phyloP scores from a whole-genome alignment of 306 rosid species.

The Quercus bicolor region DNA sequence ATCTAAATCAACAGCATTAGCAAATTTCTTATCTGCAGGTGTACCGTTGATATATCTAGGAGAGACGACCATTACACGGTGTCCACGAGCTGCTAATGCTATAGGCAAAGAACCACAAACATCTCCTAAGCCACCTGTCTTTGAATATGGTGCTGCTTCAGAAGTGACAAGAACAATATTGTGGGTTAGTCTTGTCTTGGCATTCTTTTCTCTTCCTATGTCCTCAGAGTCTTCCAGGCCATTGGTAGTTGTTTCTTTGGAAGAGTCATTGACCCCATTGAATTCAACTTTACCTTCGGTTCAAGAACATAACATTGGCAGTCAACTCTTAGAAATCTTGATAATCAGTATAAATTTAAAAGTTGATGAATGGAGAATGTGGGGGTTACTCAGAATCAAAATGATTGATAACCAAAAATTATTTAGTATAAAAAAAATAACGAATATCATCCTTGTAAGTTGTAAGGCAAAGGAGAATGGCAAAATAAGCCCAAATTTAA shows the following conservation, averaged over 20 bases:
- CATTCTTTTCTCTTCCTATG: conserved; percentile 27
- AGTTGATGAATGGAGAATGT: conserved; percentile 9
- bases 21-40: conserved; percentile 47
- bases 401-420: too few species aligned
- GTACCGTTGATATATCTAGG: conserved; percentile 67
- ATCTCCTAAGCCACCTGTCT: conserved; percentile 91
- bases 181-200: conserved; percentile 26
- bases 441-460: background rate
- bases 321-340: conserved; percentile 8
- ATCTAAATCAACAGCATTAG: conserved; percentile 41
- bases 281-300: conserved; percentile 25
- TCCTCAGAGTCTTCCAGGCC: conserved; percentile 16
- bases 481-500: background rate
- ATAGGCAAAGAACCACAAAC: conserved; percentile 91
- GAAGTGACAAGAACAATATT: conserved; percentile 68
- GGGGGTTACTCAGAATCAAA: background rate
- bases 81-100: conserved; percentile 74
- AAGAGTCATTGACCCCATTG: conserved; percentile 5
- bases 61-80: conserved; percentile 87
- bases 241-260: conserved; percentile 9
- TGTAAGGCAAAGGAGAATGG: background rate
- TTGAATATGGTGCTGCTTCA: conserved; percentile 87
- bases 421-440: background rate
- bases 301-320: background rate
- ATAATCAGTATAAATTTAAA: conserved; percentile 12